phyloP scores from a whole-genome alignment of 805 yeast species.

The Ogataea ramenticola region DNA sequence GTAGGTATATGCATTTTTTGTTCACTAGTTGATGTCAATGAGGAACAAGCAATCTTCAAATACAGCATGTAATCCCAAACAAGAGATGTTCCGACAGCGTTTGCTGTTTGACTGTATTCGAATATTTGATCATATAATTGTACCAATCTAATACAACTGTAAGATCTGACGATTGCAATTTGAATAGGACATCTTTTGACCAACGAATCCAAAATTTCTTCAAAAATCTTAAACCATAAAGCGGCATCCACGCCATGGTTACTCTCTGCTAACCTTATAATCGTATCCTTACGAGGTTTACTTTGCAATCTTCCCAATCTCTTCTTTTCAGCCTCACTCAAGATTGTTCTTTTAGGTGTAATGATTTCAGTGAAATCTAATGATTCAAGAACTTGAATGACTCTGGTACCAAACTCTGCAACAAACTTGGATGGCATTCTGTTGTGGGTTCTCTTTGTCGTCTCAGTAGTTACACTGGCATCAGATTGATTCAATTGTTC shows the following conservation, averaged over 20 bases:
- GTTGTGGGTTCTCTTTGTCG: constrained; percentile 49
- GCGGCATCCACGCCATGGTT: constrained; percentile 95
- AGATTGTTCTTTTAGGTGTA: constrained; percentile 38
- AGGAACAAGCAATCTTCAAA: constrained; percentile 84
- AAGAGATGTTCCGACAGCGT: constrained; percentile 16
- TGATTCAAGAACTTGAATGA: constrained; percentile 69
- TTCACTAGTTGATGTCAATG: constrained; percentile 82
- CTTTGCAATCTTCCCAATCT: constrained; percentile 56
- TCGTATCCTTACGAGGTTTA: constrained; percentile 53
- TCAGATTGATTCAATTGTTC: constrained; percentile 9
- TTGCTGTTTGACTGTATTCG: constrained; percentile 40
- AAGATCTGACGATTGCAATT: constrained; percentile 85
- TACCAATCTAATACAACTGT: constrained; percentile 81
- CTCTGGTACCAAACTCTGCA: constrained; percentile 70
- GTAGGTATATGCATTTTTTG: constrained; percentile 67
- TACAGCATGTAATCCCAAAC: constrained; percentile 51
- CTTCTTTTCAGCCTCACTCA: constrained; percentile 72
- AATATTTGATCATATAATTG: constrained; percentile 71
- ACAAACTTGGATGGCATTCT: constrained; percentile 64
- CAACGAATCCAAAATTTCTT: constrained; percentile 61
- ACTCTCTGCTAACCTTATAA: constrained; percentile 79
- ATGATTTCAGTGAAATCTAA: constrained; percentile 62
- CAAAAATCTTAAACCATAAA: constrained; percentile 88
- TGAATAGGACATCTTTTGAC: constrained; percentile 85
- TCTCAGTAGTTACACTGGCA: constrained; percentile 2